These are phyloP conservation scores for Mrakiaceae sp. DNA, from an alignment of 1,284 basidiomycete genomes.

Conservation along the genomic window DNA sequence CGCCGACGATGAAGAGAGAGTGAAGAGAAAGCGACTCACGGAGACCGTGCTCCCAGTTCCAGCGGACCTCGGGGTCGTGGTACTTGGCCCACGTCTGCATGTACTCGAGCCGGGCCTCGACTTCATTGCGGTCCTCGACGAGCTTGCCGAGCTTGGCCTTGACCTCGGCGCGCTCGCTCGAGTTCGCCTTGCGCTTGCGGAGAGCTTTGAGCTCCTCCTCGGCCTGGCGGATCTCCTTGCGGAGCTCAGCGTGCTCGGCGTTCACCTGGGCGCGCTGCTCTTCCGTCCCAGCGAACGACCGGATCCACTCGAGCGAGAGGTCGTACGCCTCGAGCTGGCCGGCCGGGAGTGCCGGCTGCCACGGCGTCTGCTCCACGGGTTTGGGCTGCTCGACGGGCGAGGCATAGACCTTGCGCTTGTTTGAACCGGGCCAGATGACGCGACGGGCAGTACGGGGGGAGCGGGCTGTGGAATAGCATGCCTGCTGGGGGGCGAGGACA, in stretches of 20 bases:
- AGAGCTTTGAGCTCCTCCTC: conserved; percentile 22
- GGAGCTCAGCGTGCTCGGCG: not conserved
- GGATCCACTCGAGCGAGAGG: conserved; percentile 58
- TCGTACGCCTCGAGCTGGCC: conserved; percentile 73
- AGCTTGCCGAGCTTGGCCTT: conserved; percentile 27
- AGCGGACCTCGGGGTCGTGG: conserved; percentile 65
- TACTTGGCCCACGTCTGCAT: conserved; percentile 46
- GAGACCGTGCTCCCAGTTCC: conserved; percentile 62
- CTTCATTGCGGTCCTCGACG: conserved; percentile 21
- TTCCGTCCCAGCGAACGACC: conserved; percentile 30
- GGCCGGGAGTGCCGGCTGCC: conserved; percentile 44
- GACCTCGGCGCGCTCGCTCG: not conserved
- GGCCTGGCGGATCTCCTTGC: conserved; percentile 35
- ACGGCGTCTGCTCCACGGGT: too few relatives aligned
- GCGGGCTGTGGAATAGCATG: too few relatives aligned
- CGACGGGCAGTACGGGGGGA: too few relatives aligned
- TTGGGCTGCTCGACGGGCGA: too few relatives aligned
- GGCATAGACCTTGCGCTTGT: too few relatives aligned
- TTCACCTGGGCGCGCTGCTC: conserved; percentile 27
- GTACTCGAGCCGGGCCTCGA: conserved; percentile 38
- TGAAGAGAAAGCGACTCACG: conserved; percentile 40
- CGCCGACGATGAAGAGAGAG: too few relatives aligned
- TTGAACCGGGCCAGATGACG: too few relatives aligned
- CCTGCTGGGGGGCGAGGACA: too few relatives aligned
- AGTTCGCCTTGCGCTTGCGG: not conserved